These are phyloP conservation scores for Elsinoe australis DNA, from an alignment of 2,329 filamentous ascomycete genomes.

Conservation along the genomic window DNA sequence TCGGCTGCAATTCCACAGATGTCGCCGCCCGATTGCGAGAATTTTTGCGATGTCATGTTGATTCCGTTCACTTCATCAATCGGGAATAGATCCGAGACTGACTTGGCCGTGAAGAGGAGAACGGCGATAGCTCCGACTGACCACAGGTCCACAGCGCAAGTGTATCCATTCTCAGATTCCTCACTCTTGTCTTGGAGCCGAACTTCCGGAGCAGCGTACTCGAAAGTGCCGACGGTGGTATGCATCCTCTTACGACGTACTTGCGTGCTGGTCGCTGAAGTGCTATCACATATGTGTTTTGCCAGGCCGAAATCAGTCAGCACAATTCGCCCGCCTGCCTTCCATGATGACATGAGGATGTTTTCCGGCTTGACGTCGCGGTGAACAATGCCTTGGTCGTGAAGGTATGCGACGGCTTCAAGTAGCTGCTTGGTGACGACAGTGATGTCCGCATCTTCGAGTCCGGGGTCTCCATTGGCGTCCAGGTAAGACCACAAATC, in stretches of 20 bases:
- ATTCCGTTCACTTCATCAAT: slow-evolving; percentile 29
- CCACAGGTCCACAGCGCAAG: slow-evolving; percentile 55
- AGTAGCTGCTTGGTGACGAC: slow-evolving; percentile 50
- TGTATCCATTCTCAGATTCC: slow-evolving; percentile 39
- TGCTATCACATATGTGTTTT: slow-evolving; percentile 31
- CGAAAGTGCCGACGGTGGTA: slow-evolving; percentile 47
- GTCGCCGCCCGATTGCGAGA: slow-evolving; percentile 3
- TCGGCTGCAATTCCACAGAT: slow-evolving; percentile 2
- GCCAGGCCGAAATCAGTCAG: slow-evolving; percentile 56
- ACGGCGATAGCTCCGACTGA: slow-evolving; percentile 51
- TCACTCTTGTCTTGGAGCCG: slow-evolving; percentile 11
- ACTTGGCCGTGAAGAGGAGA: slow-evolving; percentile 44
- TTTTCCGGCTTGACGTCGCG: slow-evolving; percentile 56
- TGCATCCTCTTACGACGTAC: slow-evolving; percentile 42
- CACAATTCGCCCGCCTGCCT: slow-evolving; percentile 45
- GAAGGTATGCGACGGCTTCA: slow-evolving; percentile 52
- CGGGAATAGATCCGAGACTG: neutral
- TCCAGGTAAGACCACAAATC: slow-evolving; percentile 55
- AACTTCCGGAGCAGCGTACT: slow-evolving; percentile 53
- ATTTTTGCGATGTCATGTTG: slow-evolving; percentile 24
- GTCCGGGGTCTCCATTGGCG: slow-evolving; percentile 36
- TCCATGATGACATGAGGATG: slow-evolving; percentile 50
- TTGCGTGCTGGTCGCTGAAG: slow-evolving; percentile 20
- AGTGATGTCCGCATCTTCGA: slow-evolving; percentile 46
- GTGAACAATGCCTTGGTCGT: slow-evolving; percentile 49